Percentiles rank a stretch among this genome's conserved stretches.
Conservation (phyloP, 805 yeast genomes). For the Spathaspora gorwiae region DNA sequence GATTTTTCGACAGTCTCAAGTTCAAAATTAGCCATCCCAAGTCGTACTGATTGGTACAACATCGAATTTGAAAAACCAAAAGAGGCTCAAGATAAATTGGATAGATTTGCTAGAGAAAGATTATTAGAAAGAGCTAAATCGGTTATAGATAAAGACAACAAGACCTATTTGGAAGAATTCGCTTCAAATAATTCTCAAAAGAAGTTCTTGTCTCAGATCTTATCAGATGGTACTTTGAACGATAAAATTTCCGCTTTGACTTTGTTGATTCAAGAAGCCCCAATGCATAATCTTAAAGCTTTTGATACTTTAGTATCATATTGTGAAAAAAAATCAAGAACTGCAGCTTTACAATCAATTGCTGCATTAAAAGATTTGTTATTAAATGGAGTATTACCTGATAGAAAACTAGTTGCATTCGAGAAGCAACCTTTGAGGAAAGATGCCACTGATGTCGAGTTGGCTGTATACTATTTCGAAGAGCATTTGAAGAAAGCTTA, state of each 20-base stretch:
- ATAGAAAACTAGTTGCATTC: slow-evolving; percentile 75
- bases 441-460: slow-evolving; percentile 37
- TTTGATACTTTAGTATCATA: slow-evolving; percentile 71
- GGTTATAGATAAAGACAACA: slow-evolving; percentile 66
- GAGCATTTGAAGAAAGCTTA: slow-evolving; percentile 77
- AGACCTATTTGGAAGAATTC: slow-evolving; percentile 65
- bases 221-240: slow-evolving; percentile 86
- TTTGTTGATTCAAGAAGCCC: slow-evolving; percentile 89
- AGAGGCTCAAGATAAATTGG: slow-evolving; percentile 32
- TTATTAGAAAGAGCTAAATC: slow-evolving; percentile 63
- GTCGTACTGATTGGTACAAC: slow-evolving; percentile 74
- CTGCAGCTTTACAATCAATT: slow-evolving; percentile 86
- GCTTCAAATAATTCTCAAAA: slow-evolving; percentile 74
- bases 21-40: slow-evolving; percentile 53
- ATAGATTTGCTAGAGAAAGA: slow-evolving; percentile 54
- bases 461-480: slow-evolving; percentile 80
- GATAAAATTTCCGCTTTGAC: slow-evolving; percentile 96
- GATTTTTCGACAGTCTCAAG: slow-evolving; percentile 49
- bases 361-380: slow-evolving; percentile 87
- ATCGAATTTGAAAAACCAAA: slow-evolving; percentile 29
- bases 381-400: slow-evolving; percentile 77
- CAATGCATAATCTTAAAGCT: slow-evolving; percentile 81
- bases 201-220: slow-evolving; percentile 82
- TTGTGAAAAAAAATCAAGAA: slow-evolving; percentile 88
- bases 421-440: slow-evolving; percentile 63